Conservation (phyloP, 805 yeast species). For the Metschnikowia chrysomelidarum region DNA sequence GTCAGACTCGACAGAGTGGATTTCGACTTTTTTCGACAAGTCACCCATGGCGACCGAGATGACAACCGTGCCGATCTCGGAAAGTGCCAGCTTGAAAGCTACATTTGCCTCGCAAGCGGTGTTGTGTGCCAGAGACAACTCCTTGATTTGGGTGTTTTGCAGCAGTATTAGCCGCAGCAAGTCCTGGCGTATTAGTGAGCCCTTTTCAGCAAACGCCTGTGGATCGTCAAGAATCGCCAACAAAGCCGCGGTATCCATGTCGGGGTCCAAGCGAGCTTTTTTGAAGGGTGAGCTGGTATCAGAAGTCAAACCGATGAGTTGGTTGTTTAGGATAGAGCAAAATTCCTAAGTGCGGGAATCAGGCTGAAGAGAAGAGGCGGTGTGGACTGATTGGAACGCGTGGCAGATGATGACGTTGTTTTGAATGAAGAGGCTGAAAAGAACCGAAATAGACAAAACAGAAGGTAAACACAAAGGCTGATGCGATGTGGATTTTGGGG, state of each 20-base stretch:
- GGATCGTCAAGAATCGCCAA: conserved; percentile 41
- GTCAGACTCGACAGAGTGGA: conserved; percentile 68
- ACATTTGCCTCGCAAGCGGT: conserved; percentile 53
- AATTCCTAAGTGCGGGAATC: too few relatives aligned
- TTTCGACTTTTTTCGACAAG: conserved; percentile 72
- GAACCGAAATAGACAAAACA: neutral
- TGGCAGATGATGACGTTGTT: too few relatives aligned
- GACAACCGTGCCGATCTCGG: conserved; percentile 82
- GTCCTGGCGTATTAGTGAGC: conserved; percentile 30
- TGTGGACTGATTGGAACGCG: too few relatives aligned
- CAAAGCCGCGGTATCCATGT: conserved; percentile 34
- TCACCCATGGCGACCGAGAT: conserved; percentile 90
- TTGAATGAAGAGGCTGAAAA: too few relatives aligned
- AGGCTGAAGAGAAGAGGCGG: too few relatives aligned
- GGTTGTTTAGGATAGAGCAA: too few relatives aligned
- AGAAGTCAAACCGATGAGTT: conserved; percentile 14
- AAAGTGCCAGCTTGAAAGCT: conserved; percentile 68
- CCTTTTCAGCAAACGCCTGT: conserved; percentile 27
- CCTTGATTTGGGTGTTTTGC: conserved; percentile 29
- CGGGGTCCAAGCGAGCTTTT: conserved; percentile 20
- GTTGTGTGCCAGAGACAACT: conserved; percentile 31
- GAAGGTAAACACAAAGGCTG: neutral
- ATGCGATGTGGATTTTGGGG: neutral
- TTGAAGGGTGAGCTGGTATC: conserved; percentile 13
- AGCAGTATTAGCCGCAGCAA: conserved; percentile 27